Conservation (phyloP, 768 basidiomycete species). For the Vishniacozyma victoriae region DNA sequence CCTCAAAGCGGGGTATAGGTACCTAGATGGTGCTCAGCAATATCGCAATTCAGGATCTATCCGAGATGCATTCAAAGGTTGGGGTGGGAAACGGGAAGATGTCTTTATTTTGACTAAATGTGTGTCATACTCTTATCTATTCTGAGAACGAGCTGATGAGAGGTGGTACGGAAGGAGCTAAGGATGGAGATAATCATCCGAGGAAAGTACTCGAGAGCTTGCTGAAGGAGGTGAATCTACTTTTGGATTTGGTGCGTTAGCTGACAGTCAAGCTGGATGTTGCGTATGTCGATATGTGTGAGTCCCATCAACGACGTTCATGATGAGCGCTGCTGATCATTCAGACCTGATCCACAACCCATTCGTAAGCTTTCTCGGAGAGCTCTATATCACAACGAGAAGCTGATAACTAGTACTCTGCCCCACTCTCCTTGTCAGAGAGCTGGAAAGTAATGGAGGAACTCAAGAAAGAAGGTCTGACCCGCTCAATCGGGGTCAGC, state of each 20-base stretch:
- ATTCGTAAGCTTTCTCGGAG: conserved; percentile 8
- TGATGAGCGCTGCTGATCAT: not conserved
- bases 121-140: conserved; percentile 1
- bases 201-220: conserved; percentile 52
- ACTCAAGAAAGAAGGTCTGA: conserved; percentile 47
- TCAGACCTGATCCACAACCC: conserved; percentile 57
- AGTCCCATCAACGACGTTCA: conserved; percentile 33
- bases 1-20: conserved; percentile 25
- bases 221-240: conserved; percentile 52
- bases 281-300: conserved; percentile 33
- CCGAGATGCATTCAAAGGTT: conserved; percentile 29
- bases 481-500: conserved; percentile 45
- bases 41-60: conserved; percentile 43
- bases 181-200: conserved; percentile 15
- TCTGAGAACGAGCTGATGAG: not conserved
- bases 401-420: conserved; percentile 13
- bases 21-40: conserved; percentile 39
- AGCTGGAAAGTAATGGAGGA: conserved; percentile 62
- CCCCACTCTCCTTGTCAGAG: conserved; percentile 49
- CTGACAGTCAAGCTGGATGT: conserved; percentile 1
- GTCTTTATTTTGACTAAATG: conserved; percentile 55
- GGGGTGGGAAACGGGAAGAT: conserved; percentile 28
- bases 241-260: not conserved
- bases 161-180: not conserved
- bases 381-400: too few species aligned